Evolutionary conservation across 2,329 filamentous ascomycete species (phyloP).

Genomic region (Ophiostoma ips): DNA sequence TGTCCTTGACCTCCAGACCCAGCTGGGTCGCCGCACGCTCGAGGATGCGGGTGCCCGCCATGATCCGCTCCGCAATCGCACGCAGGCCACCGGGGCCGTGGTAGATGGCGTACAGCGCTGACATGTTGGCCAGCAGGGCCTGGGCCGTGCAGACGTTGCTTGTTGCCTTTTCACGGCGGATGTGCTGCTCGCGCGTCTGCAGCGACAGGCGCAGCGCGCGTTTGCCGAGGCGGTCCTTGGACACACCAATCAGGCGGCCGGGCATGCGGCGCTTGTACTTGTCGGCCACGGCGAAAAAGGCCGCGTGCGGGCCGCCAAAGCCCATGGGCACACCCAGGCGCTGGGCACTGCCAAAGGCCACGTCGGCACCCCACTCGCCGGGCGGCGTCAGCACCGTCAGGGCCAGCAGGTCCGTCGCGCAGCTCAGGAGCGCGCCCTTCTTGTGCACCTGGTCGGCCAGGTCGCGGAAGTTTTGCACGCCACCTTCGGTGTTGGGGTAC

Average conservation of each 20-base stretch:
- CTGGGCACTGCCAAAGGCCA: conserved; percentile 88
- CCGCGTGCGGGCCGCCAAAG: conserved; percentile 87
- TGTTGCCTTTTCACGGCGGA: conserved; percentile 88
- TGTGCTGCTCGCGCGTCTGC: conserved; percentile 92
- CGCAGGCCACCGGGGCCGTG: conserved; percentile 76
- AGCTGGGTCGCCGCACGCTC: conserved; percentile 48
- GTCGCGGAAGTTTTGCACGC: conserved; percentile 57
- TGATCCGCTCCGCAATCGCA: conserved; percentile 66
- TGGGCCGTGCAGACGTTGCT: conserved; percentile 97
- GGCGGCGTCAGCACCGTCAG: conserved; percentile 79
- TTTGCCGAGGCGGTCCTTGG: conserved; percentile 75
- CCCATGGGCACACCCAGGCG: conserved; percentile 85
- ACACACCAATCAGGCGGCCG: conserved; percentile 77
- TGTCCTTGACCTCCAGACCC: conserved; percentile 43
- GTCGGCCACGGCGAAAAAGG: conserved; percentile 85
- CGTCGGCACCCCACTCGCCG: conserved; percentile 87
- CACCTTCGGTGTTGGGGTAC: conserved; percentile 82
- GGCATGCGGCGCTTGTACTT: conserved; percentile 92
- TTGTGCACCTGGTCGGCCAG: conserved; percentile 68
- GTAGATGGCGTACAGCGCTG: conserved; percentile 84
- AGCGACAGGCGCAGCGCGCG: conserved; percentile 71
- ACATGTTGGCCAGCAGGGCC: conserved; percentile 90
- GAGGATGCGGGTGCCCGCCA: conserved; percentile 56
- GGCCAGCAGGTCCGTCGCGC: conserved; percentile 79
- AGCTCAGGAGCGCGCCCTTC: conserved; percentile 66